Conservation (phyloP, 2,329 filamentous ascomycete species). For the Diatrype stigma region DNA sequence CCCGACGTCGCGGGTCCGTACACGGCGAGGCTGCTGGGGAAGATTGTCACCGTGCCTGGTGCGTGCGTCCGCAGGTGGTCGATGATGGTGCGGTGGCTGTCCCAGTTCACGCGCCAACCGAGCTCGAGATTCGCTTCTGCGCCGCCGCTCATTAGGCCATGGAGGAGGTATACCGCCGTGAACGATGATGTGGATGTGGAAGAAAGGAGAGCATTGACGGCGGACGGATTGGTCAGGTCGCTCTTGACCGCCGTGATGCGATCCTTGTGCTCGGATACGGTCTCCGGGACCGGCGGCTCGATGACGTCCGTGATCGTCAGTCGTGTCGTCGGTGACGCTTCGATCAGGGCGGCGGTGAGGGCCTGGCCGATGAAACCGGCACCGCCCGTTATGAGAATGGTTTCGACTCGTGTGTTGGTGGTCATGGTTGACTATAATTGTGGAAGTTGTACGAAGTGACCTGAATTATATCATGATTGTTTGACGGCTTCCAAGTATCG, state of each 20-base stretch:
- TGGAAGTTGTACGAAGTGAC: too few species aligned
- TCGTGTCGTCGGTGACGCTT: slow-evolving; percentile 30
- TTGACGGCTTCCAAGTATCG: too few species aligned
- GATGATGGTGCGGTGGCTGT: slow-evolving; percentile 50
- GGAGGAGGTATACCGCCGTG: slow-evolving; percentile 52
- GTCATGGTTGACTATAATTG: too few species aligned
- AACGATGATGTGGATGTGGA: slow-evolving; percentile 28
- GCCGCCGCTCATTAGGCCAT: slow-evolving; percentile 61
- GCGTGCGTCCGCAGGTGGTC: slow-evolving; percentile 42
- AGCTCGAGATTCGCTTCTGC: slow-evolving; percentile 55
- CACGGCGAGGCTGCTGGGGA: slow-evolving; percentile 56
- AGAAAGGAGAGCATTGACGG: slow-evolving; percentile 26
- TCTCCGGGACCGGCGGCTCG: slow-evolving; percentile 45
- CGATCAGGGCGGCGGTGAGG: slow-evolving; percentile 51
- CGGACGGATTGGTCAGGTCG: slow-evolving; percentile 29
- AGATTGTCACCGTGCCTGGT: slow-evolving; percentile 51
- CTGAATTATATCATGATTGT: too few species aligned
- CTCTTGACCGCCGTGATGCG: slow-evolving; percentile 22
- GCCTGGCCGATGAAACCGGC: slow-evolving; percentile 63
- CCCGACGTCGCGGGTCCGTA: slow-evolving; percentile 50
- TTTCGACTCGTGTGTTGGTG: not conserved
- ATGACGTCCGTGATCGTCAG: slow-evolving; percentile 55
- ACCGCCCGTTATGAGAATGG: slow-evolving; percentile 59
- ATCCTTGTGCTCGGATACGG: slow-evolving; percentile 20
- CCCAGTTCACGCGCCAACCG: slow-evolving; percentile 54